These are phyloP conservation scores for Calonectria montana DNA, from an alignment of 2,329 filamentous ascomycete genomes.

Conservation along the genomic window DNA sequence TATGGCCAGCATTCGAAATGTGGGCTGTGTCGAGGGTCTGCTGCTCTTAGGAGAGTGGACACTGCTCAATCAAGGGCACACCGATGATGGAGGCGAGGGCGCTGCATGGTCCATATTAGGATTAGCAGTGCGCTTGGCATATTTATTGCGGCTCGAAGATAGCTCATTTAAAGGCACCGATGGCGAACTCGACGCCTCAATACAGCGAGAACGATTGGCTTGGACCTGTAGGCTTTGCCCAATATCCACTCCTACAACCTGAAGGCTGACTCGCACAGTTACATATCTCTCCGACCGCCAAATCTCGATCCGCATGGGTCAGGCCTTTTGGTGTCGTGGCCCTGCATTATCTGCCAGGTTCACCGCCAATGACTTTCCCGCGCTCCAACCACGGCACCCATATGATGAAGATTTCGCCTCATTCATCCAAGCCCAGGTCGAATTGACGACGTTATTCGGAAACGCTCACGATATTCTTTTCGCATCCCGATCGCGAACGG, in stretches of 20 bases:
- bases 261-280: neutral
- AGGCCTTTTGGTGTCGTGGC: conserved; percentile 25
- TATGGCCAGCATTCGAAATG: conserved; percentile 11
- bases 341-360: conserved; percentile 24
- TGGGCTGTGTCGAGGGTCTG: conserved; percentile 22
- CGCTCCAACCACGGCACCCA: conserved; percentile 12
- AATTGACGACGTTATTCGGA: conserved; percentile 22
- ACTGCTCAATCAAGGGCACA: conserved; percentile 18
- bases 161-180: conserved; percentile 10
- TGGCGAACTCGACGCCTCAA: conserved; percentile 3
- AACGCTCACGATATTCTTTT: conserved; percentile 29
- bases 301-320: conserved; percentile 23
- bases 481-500: conserved; percentile 19
- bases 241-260: neutral
- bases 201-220: conserved; percentile 11
- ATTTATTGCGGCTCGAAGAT: conserved; percentile 12
- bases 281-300: conserved; percentile 15
- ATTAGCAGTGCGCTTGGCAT: conserved; percentile 7
- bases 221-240: neutral
- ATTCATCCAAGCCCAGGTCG: conserved; percentile 22
- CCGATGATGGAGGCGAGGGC: conserved; percentile 18
- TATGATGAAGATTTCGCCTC: conserved; percentile 24
- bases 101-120: conserved; percentile 25
- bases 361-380: conserved; percentile 24
- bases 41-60: conserved; percentile 26